Percentiles rank a stretch among this genome's conserved stretches.
These are phyloP conservation scores for Lachnellula arida DNA, from an alignment of 2,329 filamentous ascomycete genomes.

Conservation along the genomic window DNA sequence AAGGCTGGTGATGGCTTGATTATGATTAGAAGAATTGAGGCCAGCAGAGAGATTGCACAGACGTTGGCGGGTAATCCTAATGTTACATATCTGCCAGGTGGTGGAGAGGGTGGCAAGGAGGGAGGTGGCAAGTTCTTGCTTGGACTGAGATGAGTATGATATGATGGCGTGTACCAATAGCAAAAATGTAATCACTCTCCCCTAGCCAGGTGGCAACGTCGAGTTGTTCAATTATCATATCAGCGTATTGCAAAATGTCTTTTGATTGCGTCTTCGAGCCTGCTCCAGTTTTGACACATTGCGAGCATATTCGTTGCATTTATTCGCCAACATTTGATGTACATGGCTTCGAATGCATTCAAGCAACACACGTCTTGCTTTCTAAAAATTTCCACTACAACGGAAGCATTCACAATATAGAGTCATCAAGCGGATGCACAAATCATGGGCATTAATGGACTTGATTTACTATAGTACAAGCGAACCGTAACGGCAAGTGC, in stretches of 20 bases:
- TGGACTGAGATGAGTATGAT: conserved; percentile 48
- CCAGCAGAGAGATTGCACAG: conserved; percentile 90
- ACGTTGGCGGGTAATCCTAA: conserved; percentile 89
- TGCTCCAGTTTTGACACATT: no score
- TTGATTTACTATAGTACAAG: no score
- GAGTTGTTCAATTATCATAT: background rate
- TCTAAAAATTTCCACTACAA: no score
- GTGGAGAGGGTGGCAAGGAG: conserved; percentile 55
- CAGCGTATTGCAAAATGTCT: background rate
- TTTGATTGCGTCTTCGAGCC: background rate
- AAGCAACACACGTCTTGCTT: no score
- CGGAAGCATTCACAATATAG: no score
- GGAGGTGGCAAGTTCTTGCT: conserved; percentile 57
- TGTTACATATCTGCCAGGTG: conserved; percentile 86
- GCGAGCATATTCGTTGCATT: no score
- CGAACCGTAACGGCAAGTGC: no score
- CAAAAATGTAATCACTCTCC: conserved; percentile 28
- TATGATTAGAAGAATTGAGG: conserved; percentile 95
- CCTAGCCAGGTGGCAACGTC: conserved; percentile 6
- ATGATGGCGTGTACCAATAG: conserved; percentile 22
- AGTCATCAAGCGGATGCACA: no score
- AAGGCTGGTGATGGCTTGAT: conserved; percentile 92
- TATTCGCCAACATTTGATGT: no score
- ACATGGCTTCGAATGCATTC: no score
- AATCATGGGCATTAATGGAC: no score